Evolutionary conservation across 78 protist species (phyloP), one percentile per base, ranked within the genome.

Genomic region (Dictyostelium capitatum): DNA sequence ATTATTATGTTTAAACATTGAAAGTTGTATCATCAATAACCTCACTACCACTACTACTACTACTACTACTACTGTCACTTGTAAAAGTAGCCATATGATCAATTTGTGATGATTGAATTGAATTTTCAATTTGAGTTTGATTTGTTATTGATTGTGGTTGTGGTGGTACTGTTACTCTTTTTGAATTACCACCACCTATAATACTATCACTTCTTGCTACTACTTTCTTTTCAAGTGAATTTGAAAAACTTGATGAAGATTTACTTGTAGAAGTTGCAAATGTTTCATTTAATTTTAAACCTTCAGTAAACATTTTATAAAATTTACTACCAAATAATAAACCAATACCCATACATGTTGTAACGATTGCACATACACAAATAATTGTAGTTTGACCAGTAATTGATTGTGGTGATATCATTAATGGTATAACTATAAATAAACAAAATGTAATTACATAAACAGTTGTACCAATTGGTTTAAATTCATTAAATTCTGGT

Each of bases 401-500:
- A 19, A 48, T 12, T 2, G 67, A 17, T 25, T 67, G 50, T 25
- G 50, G 75, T 7, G 89, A 81, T 7, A 81, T 57, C 67, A 81
- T 81, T 41, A 81, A 47, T 28, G 89, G 89, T n/a, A 81, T 62
- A 11, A 81, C 72, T 43, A 82, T 82, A 69, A 82, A 82, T 37
- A 82, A 46, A 82, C 90, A 82, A 23, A 82, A 82, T 0, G 90
- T 17, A n/a, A 82, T 82, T 32, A 74, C 30, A 15, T 82, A 82
- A 30, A 82, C 56, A 19, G 53, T 69, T 8, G 74, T 82, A 3
- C 70, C 15, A 53, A 82, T 72, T 53, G 91, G 51, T 53, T 75
- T 75, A 0, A 43, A 46, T 73, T 87, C 93, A 17, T 87, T 87
- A 17, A 87, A 87, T 32, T 87, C 93, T 25, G 57, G 78, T 28